Evolutionary conservation across 1,284 basidiomycete species (phyloP), one percentile per base, ranked within the genome.

Genomic region (Rhodotorula sp.): DNA sequence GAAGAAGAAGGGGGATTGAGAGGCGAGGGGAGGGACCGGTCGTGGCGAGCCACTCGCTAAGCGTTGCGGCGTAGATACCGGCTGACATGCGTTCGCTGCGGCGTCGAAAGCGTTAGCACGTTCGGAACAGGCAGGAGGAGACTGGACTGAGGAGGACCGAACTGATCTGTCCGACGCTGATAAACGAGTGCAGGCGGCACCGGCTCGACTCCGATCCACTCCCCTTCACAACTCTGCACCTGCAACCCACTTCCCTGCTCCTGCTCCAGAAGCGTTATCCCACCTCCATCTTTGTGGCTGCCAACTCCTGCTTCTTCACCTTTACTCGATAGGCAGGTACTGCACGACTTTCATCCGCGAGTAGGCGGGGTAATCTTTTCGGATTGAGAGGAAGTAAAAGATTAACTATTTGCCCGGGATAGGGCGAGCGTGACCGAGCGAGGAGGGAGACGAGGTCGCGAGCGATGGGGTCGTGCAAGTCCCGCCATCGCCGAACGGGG

Each of bases 1-100:
- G 71, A 62, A 70, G 64, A 72, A 72, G 64, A 72, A 72, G 34
- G 71, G n/a, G 71, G 59, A 72, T 72, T 13, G 67, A 70, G 49
- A 70, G 30, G 36, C 71, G 67, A 0, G 71, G 49, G 6, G 47
- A 4, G 8, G 67, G 20, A 27, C 56, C 47, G 27, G 29, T 10
- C 6, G 66, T 66, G 17, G 64, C 57, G 51, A 72, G 61, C n/a
- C 29, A 72, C 70, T 20, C 70, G 67, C 48, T 72, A 67, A 19
- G 70, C 5, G 70, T 72, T 0, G 70, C 63, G 36, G 64, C 32
- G 61, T 66, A 72, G 32, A 67, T 36, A 13, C 58, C 58, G 53
- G n/a, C 27, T 2, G 69, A 66, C 19, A 71, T 19, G 46, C 66
- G 65, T 36, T 71, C 69, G 44, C 67, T 68, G 59, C 17, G 19